Percentiles rank a stretch among this genome's conserved stretches.
These are phyloP conservation scores for Globisporangium lucens DNA, from an alignment of 352 stramenopile genomes.

Conservation along the genomic window DNA sequence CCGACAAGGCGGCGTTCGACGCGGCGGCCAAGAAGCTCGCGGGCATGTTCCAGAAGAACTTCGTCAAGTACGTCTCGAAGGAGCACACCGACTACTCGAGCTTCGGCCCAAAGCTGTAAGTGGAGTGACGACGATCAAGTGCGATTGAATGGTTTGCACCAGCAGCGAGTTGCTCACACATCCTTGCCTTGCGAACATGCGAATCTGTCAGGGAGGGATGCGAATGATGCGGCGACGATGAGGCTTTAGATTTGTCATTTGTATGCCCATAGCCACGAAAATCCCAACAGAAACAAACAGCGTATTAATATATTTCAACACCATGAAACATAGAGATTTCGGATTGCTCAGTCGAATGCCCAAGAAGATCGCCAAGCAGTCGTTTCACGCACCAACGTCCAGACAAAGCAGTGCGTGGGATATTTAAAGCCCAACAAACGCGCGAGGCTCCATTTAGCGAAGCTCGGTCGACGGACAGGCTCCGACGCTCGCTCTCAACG, in stretches of 20 bases:
- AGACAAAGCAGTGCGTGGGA: too few relatives aligned
- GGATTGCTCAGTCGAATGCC: neutral
- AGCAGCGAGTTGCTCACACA: neutral
- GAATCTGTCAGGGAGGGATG: neutral
- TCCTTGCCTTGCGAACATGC: neutral
- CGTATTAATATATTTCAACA: slow-evolving; percentile 2
- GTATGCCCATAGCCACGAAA: neutral
- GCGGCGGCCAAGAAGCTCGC: slow-evolving; percentile 91
- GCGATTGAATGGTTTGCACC: neutral
- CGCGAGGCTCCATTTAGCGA: too few relatives aligned
- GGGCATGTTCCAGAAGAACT: slow-evolving; percentile 96
- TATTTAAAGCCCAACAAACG: too few relatives aligned
- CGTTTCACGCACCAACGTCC: neutral
- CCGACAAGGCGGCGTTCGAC: slow-evolving; percentile 92
- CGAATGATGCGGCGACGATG: neutral
- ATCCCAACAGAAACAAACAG: neutral
- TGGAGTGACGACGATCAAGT: neutral
- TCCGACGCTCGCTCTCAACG: too few relatives aligned
- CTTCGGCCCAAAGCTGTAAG: slow-evolving; percentile 9
- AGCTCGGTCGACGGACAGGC: too few relatives aligned
- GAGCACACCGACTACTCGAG: slow-evolving; percentile 1
- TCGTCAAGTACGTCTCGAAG: slow-evolving; percentile 35
- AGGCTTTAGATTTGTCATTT: slow-evolving; percentile 1
- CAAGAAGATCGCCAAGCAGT: neutral
- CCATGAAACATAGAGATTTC: neutral